Base-by-base conservation (phyloP, 2,329 filamentous ascomycete genomes). In the Aspergillus fijiensis region DNA sequence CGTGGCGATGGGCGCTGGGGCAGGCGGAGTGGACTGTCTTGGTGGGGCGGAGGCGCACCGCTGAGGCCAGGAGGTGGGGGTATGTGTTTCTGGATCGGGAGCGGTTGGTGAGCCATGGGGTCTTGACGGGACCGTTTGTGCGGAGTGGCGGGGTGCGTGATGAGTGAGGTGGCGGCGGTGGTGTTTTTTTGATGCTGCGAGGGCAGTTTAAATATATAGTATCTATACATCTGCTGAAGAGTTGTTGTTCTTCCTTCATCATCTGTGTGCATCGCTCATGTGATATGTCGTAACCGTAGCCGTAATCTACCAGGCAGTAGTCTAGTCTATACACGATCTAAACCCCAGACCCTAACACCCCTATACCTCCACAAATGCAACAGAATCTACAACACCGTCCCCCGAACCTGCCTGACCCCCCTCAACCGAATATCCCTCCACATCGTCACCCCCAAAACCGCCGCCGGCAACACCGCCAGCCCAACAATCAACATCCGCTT, bases 401-500 rank as follows among this genome's bases (percentile, higher is more conserved):
- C 60, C 39, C 51, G 51, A n/a, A 59, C 58, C 50, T 60, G 57
- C 6, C n/a, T 57, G 11, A 55, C 29, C 51, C 54, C 53, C 25
- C 54, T 60, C 35, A 58, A 31, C n/a, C 50, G 48, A 3, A 60
- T 54, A 53, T 60, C 49, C 49, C 39, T 58, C 58, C 58, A 61
- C 42, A 63, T 49, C 4, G 31, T 7, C 25, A 60, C 53, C 21
- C 50, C 48, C 3, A 16, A 35, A 19, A 61, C 21, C 14, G 52
- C 55, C 5, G 57, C 35, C 25, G 61, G 56, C 35, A 63, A 33
- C 10, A 62, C 51, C 5, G 14, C 21, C 27, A 49, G 14, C 2
- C 49, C 74, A 65, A 76, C 75, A 50, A 78, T 76, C 31, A 79
- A 65, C 73, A 80, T 74, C n/a, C 69, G 64, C 35, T 68, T 74